Conservation (phyloP, 1,284 basidiomycete genomes). For the Pseudozyma pruni region DNA sequence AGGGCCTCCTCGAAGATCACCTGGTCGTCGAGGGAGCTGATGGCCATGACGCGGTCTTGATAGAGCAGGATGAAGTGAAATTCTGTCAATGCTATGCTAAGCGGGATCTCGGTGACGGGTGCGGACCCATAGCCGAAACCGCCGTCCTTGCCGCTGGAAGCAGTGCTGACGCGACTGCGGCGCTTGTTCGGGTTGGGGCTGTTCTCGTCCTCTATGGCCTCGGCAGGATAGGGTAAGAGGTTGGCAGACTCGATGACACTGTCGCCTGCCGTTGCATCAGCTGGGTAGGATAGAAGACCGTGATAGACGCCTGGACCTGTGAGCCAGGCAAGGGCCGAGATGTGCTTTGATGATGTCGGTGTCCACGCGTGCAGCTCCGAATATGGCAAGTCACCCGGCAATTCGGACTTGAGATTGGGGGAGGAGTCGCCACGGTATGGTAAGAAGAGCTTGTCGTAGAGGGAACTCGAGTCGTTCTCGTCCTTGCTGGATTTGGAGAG, state of each 20-base stretch:
- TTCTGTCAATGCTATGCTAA: conserved; percentile 85
- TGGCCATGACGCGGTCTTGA: conserved; percentile 79
- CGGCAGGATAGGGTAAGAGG: conserved; percentile 66
- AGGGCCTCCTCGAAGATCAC: conserved; percentile 81
- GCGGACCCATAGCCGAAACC: conserved; percentile 13
- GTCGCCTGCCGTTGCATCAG: conserved; percentile 72
- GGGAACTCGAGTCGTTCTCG: conserved; percentile 72
- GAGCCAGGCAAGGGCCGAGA: conserved; percentile 45
- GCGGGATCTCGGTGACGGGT: conserved; percentile 54
- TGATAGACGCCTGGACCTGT: conserved; percentile 62
- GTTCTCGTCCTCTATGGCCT: conserved; percentile 31
- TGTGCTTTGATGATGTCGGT: conserved; percentile 8
- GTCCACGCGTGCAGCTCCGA: conserved; percentile 70
- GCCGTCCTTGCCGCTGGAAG: conserved; percentile 21
- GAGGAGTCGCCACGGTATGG: conserved; percentile 56
- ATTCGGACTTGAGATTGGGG: conserved; percentile 63
- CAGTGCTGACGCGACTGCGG: conserved; percentile 27
- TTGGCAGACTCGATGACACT: conserved; percentile 80
- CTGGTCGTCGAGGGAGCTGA: conserved; percentile 83
- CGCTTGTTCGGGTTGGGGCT: conserved; percentile 10
- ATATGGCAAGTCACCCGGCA: conserved; percentile 61
- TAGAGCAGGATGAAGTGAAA: conserved; percentile 93
- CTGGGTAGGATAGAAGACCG: conserved; percentile 41
- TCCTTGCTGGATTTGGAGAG: conserved; percentile 71
- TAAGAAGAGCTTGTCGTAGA: conserved; percentile 61